Evolutionary conservation across 352 stramenopile species (phyloP).

Genomic region (Phytophthora cryptogea): DNA sequence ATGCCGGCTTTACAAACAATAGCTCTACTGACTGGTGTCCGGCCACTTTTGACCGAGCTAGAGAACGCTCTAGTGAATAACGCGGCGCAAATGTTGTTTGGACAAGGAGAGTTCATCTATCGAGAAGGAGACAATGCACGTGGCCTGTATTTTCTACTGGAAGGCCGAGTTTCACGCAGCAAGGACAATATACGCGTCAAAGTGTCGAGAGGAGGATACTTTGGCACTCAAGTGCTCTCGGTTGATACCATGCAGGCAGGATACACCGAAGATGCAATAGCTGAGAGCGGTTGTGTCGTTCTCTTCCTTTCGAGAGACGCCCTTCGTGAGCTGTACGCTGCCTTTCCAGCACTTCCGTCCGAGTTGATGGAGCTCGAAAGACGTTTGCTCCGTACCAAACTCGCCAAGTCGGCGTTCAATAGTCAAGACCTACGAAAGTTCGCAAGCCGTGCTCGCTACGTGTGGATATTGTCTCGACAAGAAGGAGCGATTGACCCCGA

Average conservation of each 20-base stretch:
- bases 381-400: conserved; percentile 44
- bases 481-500: conserved; percentile 39
- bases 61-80: conserved; percentile 41
- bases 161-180: conserved; percentile 40
- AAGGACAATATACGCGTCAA: conserved; percentile 8
- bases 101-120: conserved; percentile 55
- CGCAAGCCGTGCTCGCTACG: not conserved
- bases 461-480: conserved; percentile 8
- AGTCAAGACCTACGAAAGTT: not conserved
- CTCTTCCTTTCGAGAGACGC: conserved; percentile 49
- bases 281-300: conserved; percentile 52
- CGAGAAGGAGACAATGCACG: conserved; percentile 46
- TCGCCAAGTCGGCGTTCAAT: conserved; percentile 26
- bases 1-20: conserved; percentile 47
- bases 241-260: conserved; percentile 17
- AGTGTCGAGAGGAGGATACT: conserved; percentile 48
- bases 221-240: conserved; percentile 43
- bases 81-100: conserved; percentile 48
- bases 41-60: conserved; percentile 25
- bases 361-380: conserved; percentile 48
- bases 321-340: conserved; percentile 40
- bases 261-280: conserved; percentile 46
- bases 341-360: conserved; percentile 44
- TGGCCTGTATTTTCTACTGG: conserved; percentile 52
- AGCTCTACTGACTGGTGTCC: conserved; percentile 34